A percentile compares a stretch with the other conserved stretches of the same genome.
These are phyloP conservation scores for Physcomitrellopsis africana DNA, from an alignment of 225 moss, liverwort and hornwort genomes.

Conservation along the genomic window DNA sequence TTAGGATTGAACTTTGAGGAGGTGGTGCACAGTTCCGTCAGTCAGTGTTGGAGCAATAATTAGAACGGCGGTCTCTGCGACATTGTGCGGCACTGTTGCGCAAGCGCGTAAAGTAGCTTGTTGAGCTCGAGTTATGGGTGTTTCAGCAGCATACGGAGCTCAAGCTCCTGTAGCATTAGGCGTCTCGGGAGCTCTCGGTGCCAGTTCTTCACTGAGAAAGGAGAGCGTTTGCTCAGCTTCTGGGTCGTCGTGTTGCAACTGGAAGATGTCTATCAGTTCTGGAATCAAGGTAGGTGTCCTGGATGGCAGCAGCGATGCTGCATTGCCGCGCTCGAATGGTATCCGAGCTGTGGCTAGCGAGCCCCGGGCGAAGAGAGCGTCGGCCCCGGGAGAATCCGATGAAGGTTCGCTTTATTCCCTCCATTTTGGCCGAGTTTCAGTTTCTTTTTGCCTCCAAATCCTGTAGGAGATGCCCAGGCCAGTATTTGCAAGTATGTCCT, in stretches of 20 bases:
- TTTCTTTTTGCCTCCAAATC: too few species aligned
- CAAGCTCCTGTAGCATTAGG: conserved; percentile 9
- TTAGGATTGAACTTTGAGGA: background rate
- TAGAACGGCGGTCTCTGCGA: background rate
- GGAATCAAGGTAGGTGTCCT: conserved; percentile 29
- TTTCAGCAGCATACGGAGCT: conserved; percentile 24
- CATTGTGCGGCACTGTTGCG: background rate
- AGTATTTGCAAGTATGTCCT: too few species aligned
- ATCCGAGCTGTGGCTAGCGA: conserved; percentile 43
- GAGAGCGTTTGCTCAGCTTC: conserved; percentile 15
- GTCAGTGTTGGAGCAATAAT: conserved; percentile 15
- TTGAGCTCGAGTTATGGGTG: conserved; percentile 21
- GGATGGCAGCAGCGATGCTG: background rate
- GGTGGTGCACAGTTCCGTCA: background rate
- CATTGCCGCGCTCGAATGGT: conserved; percentile 11
- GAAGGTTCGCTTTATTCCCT: too few species aligned
- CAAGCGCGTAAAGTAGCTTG: background rate
- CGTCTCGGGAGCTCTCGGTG: background rate
- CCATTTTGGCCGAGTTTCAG: too few species aligned
- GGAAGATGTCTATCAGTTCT: conserved; percentile 31
- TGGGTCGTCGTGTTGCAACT: conserved; percentile 24
- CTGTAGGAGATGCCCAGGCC: too few species aligned
- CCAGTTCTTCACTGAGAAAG: background rate
- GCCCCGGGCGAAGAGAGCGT: conserved; percentile 28
- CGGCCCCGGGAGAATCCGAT: too few species aligned